phyloP scores from a whole-genome alignment of 2,329 filamentous ascomycete genomes.

The Diaporthe amygdali region DNA sequence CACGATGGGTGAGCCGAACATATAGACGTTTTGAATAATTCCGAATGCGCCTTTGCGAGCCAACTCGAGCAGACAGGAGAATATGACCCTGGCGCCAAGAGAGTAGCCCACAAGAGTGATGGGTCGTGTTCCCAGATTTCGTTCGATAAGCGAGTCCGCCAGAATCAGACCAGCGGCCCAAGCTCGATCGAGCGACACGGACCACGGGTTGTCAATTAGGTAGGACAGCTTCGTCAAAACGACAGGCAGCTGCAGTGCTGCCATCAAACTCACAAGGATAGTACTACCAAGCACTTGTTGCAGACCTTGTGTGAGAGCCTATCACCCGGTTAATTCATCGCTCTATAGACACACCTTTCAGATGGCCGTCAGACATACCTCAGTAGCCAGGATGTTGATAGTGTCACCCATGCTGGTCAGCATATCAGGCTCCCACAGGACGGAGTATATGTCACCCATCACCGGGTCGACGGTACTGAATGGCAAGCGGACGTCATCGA shows the following conservation, averaged over 20 bases:
- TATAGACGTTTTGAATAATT: slow-evolving; percentile 90
- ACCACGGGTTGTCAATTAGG: slow-evolving; percentile 98
- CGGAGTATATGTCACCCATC: slow-evolving; percentile 98
- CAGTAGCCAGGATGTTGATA: slow-evolving; percentile 96
- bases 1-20: slow-evolving; percentile 92
- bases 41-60: slow-evolving; percentile 83
- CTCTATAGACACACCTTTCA: slow-evolving; percentile 27
- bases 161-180: slow-evolving; percentile 89
- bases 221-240: slow-evolving; percentile 94
- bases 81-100: slow-evolving; percentile 89
- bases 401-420: slow-evolving; percentile 97
- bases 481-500: slow-evolving; percentile 93
- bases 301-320: slow-evolving; percentile 94
- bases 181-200: slow-evolving; percentile 90
- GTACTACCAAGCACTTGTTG: slow-evolving; percentile 95
- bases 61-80: slow-evolving; percentile 87
- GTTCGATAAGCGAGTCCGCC: slow-evolving; percentile 90
- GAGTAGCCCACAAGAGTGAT: slow-evolving; percentile 96
- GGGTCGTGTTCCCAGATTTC: slow-evolving; percentile 88
- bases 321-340: background rate
- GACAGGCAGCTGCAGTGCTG: slow-evolving; percentile 88
- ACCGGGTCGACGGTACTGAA: slow-evolving; percentile 96
- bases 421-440: slow-evolving; percentile 98
- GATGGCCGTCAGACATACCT: slow-evolving; percentile 63
- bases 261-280: slow-evolving; percentile 87